Percentiles rank a stretch among this genome's conserved stretches.
phyloP scores from a whole-genome alignment of 768 basidiomycete genomes.

The Pleurotus salmoneostramineus region DNA sequence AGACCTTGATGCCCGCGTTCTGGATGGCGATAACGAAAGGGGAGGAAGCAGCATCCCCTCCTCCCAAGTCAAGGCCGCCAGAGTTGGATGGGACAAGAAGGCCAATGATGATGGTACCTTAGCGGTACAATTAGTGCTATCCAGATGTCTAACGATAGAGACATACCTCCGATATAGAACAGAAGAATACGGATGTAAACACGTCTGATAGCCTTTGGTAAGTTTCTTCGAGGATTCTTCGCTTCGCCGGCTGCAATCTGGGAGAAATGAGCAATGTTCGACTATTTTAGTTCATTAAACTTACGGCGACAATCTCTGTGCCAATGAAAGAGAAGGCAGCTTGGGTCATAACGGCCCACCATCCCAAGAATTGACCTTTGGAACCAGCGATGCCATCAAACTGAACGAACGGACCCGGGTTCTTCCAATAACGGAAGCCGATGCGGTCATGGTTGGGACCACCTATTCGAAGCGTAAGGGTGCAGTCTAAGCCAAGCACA shows the following conservation, averaged over 20 bases:
- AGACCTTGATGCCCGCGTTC: conserved; percentile 78
- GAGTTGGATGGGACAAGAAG: conserved; percentile 77
- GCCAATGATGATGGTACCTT: conserved; percentile 72
- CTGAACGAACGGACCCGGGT: conserved; percentile 88
- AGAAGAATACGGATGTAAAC: conserved; percentile 83
- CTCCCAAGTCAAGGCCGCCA: conserved; percentile 41
- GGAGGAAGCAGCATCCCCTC: conserved; percentile 66
- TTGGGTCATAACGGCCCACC: conserved; percentile 62
- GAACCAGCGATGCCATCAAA: conserved; percentile 57
- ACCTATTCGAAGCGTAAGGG: conserved; percentile 31
- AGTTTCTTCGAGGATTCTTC: conserved; percentile 74
- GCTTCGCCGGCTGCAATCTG: conserved; percentile 89
- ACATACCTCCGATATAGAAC: conserved; percentile 53
- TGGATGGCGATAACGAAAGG: conserved; percentile 92
- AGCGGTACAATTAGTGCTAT: conserved; percentile 15
- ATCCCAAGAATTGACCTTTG: conserved; percentile 70
- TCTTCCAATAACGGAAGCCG: conserved; percentile 78
- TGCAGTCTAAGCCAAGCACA: not conserved
- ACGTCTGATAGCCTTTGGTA: conserved; percentile 62
- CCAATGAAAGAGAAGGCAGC: conserved; percentile 94
- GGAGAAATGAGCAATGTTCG: conserved; percentile 7
- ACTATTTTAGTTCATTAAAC: conserved; percentile 15
- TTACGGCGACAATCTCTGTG: conserved; percentile 88
- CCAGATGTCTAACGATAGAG: no score
- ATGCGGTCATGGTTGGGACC: conserved; percentile 76